Base-by-base conservation (phyloP, 176 grass and related monocot genomes). In the Juncus inflexus region DNA sequence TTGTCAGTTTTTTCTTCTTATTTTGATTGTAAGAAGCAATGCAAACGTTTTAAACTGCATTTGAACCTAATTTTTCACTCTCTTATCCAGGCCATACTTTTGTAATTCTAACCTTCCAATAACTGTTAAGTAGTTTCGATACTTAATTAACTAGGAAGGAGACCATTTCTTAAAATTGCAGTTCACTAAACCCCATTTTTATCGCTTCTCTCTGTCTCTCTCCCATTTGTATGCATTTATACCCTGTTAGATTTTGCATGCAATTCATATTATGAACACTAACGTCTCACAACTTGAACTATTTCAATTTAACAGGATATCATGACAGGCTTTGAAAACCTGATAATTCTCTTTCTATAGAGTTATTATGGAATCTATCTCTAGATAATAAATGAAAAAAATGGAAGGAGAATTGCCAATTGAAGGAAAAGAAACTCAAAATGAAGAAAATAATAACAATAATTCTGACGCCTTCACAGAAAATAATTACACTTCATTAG, bases 271-370 rank as follows among this genome's bases (percentile, higher is more conserved):
- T 43, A 35, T 51, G 57, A 35, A 10, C 37, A 58, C 67, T 58
- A 13, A 71, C 12, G 5, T 57, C 28, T 42, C 35, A 58, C 43
- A 16, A 41, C 52, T 42, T 58, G 37, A 58, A 60, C 35, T 58
- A 42, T 58, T 45, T 59, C 38, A 43, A 55, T 58, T 71, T 59
- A 19, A 56, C 50, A 69, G 51, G 35, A 40, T 55, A 69, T 56
- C 40, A 16, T 55, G 1, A 2, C 43, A 47, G 43, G 43, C 9
- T 47, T 47, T 47, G 43, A 9, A 5, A 47, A 60, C 12, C 36
- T 35, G 40, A 45, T 38, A 58, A 71, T 36, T 52, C 40, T 50
- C 55, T 28, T 28, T 28, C 19, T 28, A 58, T 39, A 57, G 54
- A 57, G 5, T 12, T 28, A 14, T 15, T 41, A 60, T 60, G 55